A percentile compares a stretch with the other conserved stretches of the same genome.
These are phyloP conservation scores for Zopfia rhizophila DNA, from an alignment of 2,329 filamentous ascomycete genomes.

Conservation along the genomic window DNA sequence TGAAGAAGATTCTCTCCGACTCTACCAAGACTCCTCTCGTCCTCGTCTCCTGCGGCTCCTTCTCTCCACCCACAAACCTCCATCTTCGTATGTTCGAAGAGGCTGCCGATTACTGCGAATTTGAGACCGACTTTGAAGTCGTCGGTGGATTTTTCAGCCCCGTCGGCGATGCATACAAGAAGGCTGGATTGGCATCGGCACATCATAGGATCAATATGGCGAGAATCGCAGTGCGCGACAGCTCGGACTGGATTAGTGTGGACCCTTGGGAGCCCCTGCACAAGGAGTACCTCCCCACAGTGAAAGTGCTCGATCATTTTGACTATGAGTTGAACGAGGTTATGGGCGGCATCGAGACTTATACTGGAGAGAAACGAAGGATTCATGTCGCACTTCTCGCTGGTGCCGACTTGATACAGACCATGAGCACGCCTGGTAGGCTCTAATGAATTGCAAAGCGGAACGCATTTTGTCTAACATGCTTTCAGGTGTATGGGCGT, in stretches of 20 bases:
- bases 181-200: slow-evolving; percentile 78
- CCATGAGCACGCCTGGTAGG: slow-evolving; percentile 60
- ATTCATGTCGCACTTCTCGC: slow-evolving; percentile 84
- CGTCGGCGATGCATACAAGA: slow-evolving; percentile 81
- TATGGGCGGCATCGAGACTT: slow-evolving; percentile 75
- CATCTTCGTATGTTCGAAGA: slow-evolving; percentile 91
- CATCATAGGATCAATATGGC: slow-evolving; percentile 86
- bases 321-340: slow-evolving; percentile 87
- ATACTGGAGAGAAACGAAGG: slow-evolving; percentile 72
- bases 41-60: slow-evolving; percentile 75
- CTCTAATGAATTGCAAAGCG: not conserved
- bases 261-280: slow-evolving; percentile 77
- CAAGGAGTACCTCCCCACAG: slow-evolving; percentile 86
- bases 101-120: slow-evolving; percentile 81
- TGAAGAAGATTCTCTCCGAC: slow-evolving; percentile 67
- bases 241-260: slow-evolving; percentile 55
- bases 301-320: slow-evolving; percentile 89
- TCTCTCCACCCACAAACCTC: slow-evolving; percentile 79
- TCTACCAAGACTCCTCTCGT: slow-evolving; percentile 70
- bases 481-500: slow-evolving; percentile 73
- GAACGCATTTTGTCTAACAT: not conserved
- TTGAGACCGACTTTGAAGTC: slow-evolving; percentile 78
- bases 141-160: slow-evolving; percentile 86
- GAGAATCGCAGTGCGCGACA: slow-evolving; percentile 79
- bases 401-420: slow-evolving; percentile 67